phyloP scores from a whole-genome alignment of 345 rosid species.

The Eucalyptus microcorys region DNA sequence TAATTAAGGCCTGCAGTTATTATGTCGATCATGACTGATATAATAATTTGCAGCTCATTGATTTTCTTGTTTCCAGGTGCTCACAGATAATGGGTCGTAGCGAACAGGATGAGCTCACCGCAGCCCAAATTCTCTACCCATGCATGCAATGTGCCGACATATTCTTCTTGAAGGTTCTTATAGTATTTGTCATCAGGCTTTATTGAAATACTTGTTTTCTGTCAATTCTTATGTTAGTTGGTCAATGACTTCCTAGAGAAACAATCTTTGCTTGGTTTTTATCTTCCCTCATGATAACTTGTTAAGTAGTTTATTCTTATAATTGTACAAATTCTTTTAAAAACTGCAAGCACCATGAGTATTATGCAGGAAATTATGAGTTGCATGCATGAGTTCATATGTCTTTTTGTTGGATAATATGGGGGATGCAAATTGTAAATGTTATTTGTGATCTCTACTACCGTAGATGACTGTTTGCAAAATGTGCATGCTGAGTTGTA shows the following conservation, averaged over 20 bases:
- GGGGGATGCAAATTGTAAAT: background rate
- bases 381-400: background rate
- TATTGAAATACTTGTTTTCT: background rate
- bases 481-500: background rate
- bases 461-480: background rate
- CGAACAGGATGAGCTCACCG: slow-evolving; percentile 71
- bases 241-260: background rate
- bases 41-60: background rate
- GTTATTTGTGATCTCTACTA: background rate
- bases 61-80: slow-evolving; percentile 35
- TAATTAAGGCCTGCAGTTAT: background rate
- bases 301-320: background rate
- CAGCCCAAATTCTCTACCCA: slow-evolving; percentile 78
- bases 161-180: slow-evolving; percentile 66
- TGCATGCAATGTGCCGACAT: slow-evolving; percentile 97
- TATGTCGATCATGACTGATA: background rate
- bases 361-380: background rate
- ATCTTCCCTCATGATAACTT: background rate
- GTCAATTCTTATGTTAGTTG: background rate
- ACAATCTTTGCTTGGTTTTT: background rate
- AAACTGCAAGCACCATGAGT: background rate
- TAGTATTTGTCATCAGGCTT: background rate
- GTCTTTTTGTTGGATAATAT: background rate
- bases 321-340: background rate
- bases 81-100: slow-evolving; percentile 78